phyloP scores from a whole-genome alignment of 495 filamentous ascomycete genomes.

The Penicillium samsonianum region DNA sequence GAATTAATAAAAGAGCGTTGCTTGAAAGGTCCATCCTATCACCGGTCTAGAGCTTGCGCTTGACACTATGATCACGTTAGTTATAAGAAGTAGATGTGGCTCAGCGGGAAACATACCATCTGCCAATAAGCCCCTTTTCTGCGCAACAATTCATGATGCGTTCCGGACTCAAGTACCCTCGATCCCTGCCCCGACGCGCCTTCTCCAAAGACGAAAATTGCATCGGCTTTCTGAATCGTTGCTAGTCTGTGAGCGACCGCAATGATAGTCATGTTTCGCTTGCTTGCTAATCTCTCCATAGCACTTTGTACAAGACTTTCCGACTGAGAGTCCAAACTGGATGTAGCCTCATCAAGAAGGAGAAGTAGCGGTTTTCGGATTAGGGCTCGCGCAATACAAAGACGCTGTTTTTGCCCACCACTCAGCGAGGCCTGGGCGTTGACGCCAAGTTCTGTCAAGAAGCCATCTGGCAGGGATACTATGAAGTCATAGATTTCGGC shows the following conservation, averaged over 20 bases:
- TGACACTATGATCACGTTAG: slow-evolving; percentile 2
- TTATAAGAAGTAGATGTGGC: background rate
- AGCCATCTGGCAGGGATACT: slow-evolving; percentile 56
- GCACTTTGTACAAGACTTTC: slow-evolving; percentile 42
- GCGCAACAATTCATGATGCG: slow-evolving; percentile 41
- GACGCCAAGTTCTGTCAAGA: slow-evolving; percentile 60
- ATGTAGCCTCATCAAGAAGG: slow-evolving; percentile 61
- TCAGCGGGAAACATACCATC: slow-evolving; percentile 1
- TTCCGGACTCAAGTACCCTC: slow-evolving; percentile 62
- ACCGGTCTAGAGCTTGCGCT: slow-evolving; percentile 2
- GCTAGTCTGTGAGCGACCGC: slow-evolving; percentile 72
- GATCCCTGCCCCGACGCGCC: slow-evolving; percentile 44
- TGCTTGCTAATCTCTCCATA: slow-evolving; percentile 37
- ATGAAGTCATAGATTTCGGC: slow-evolving; percentile 61
- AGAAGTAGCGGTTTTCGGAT: slow-evolving; percentile 46
- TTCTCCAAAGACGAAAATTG: slow-evolving; percentile 66
- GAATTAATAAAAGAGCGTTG: too few species aligned
- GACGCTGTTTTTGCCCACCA: slow-evolving; percentile 53
- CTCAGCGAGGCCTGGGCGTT: slow-evolving; percentile 59
- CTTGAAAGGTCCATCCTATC: too few species aligned
- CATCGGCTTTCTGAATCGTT: slow-evolving; percentile 71
- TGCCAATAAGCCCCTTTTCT: slow-evolving; percentile 6
- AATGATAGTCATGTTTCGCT: slow-evolving; percentile 69
- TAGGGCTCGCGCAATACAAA: slow-evolving; percentile 53
- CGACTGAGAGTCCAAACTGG: slow-evolving; percentile 55